Evolutionary conservation across 1,139 yeast genomes (phyloP), one percentile per base, ranked within the genome.

Genomic region (Blastobotrys aristatus): DNA sequence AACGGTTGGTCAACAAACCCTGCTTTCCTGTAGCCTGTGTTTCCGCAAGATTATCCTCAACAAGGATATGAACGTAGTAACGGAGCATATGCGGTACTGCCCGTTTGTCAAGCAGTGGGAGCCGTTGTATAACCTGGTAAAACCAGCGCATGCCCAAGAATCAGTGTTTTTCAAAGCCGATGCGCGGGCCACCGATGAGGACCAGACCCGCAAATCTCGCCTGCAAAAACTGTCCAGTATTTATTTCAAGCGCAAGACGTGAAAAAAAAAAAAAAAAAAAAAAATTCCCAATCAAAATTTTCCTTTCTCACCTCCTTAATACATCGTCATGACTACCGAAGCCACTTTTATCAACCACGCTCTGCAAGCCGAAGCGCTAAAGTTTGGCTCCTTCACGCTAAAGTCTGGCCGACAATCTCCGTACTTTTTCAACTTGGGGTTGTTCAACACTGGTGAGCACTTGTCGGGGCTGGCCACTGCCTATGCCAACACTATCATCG

Each of bases 371-470:
- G 72, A 83, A 56, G 96, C 97, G 10, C 76, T 90, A 59, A 80
- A 82, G 62, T 92, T 92, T 63, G 97, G 97, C 46, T 70, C 77
- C 46, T 92, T 86, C 75, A 86, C 95, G 22, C 75, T 92, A 64
- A 92, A 92, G 67, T 84, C 95, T 2, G 97, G 97, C 26, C 80
- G 98, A 61, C 71, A 74, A 53, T 89, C 97, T n/a, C 98, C 98
- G 46, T 92, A 92, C 69, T 92, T 92, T 65, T 92, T 92, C 79
- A 92, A 92, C 73, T 72, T 90, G 70, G 98, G 98, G 13, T 75
- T 83, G 51, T 88, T 90, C 77, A 80, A 78, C 68, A 80, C 89
- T 13, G 97, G 96, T 35, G 77, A 77, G 57, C 76, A 85, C 53
- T 73, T 92, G 54, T 80, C 89, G 16, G 79, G 81, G 44, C 73